Evolutionary conservation across 2,329 filamentous ascomycete genomes (phyloP).

Genomic region (Phoma sp.): DNA sequence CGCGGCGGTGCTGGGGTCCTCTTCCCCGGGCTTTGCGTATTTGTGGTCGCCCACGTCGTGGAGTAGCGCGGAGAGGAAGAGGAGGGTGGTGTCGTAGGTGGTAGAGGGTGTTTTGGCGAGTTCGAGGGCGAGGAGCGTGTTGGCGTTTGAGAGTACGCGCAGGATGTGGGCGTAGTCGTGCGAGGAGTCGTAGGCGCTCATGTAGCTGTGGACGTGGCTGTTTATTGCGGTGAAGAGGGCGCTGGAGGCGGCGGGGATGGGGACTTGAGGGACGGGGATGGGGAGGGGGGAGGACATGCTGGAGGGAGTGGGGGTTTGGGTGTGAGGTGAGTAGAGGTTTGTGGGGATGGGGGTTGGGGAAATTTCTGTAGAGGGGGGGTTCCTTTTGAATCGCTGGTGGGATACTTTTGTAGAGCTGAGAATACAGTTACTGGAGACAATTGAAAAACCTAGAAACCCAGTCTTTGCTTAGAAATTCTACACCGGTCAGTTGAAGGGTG

Average conservation of each 20-base stretch:
- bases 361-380: too few relatives aligned
- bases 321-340: background rate
- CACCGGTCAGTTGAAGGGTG: conserved; percentile 1
- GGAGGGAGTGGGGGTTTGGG: too few relatives aligned
- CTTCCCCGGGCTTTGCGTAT: conserved; percentile 64
- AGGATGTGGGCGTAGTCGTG: conserved; percentile 88
- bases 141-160: conserved; percentile 77
- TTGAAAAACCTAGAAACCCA: background rate
- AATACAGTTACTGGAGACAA: background rate
- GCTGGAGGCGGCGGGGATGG: conserved; percentile 26
- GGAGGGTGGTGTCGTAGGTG: conserved; percentile 59
- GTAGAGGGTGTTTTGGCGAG: conserved; percentile 39
- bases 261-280: conserved; percentile 33
- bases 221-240: conserved; percentile 40
- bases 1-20: conserved; percentile 64
- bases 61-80: conserved; percentile 68
- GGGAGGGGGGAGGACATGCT: too few relatives aligned
- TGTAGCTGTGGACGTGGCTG: conserved; percentile 42
- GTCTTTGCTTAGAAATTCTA: background rate
- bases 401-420: background rate
- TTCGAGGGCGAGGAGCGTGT: conserved; percentile 65
- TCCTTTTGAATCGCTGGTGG: background rate
- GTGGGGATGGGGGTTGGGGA: background rate
- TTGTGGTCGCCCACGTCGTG: conserved; percentile 91
- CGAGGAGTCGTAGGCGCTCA: conserved; percentile 69